Evolutionary conservation across 2,329 filamentous ascomycete species (phyloP).

Genomic region (Aspergillus aculeatinus): DNA sequence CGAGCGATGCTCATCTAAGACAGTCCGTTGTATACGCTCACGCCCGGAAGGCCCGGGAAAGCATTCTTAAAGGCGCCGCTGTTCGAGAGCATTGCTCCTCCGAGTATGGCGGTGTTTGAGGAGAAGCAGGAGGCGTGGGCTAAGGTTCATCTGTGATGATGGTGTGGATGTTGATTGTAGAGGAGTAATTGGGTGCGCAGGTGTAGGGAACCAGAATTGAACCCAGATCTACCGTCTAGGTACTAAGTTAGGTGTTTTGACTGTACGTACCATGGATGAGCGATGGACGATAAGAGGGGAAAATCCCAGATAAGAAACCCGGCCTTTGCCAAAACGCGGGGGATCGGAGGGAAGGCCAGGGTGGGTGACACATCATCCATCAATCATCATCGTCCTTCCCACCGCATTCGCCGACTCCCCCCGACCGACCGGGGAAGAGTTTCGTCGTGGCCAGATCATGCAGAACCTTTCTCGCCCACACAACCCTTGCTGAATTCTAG

Average conservation of each 20-base stretch:
- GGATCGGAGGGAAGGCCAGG: neutral
- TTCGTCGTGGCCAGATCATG: neutral
- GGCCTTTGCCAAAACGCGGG: neutral
- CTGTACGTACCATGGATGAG: neutral
- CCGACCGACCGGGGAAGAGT: too few species aligned
- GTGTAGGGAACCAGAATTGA: neutral
- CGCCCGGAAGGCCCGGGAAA: conserved; percentile 13
- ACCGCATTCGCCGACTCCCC: neutral
- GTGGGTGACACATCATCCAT: neutral
- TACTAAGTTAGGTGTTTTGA: too few species aligned
- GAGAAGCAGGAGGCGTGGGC: conserved; percentile 14
- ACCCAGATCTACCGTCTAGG: neutral
- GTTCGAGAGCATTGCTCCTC: conserved; percentile 18
- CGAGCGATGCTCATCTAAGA: neutral
- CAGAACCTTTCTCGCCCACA: neutral
- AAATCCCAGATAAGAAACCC: neutral
- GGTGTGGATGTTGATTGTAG: neutral
- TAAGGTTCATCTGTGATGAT: neutral
- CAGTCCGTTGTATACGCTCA: neutral
- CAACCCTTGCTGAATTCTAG: neutral
- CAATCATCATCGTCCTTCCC: neutral
- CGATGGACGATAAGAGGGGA: neutral
- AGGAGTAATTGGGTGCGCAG: neutral
- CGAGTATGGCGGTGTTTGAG: conserved; percentile 13
- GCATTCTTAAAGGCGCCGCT: conserved; percentile 23